Base-by-base conservation (phyloP, 2,329 filamentous ascomycete genomes). In the Pseudogymnoascus destructans region DNA sequence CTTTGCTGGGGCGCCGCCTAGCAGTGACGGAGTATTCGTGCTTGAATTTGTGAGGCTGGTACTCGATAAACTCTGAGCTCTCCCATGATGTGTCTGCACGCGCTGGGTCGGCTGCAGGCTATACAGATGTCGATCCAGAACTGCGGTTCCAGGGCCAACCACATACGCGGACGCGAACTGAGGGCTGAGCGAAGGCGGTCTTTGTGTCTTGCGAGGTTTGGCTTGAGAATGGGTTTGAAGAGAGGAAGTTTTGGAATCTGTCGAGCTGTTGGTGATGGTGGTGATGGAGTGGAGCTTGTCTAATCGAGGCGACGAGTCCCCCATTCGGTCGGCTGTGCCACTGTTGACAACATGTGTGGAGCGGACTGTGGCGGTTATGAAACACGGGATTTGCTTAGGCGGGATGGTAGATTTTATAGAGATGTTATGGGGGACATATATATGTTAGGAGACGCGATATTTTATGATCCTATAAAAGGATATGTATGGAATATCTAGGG, bases 271-370 rank as follows among this genome's bases (percentile, higher is more conserved):
- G 25, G 46, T 52, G 46, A 25, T 52, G 46, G 30, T 32, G 25
- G 46, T 52, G 46, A 27, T 52, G 25, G 46, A 52, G 46, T 52
- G 46, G 46, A 52, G 46, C 46, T 52, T 52, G 46, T 52, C 25
- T 52, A 52, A 19, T 52, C 10, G 46, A 52, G 46, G 46, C 25
- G 46, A 30, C 46, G 46, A 52, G 46, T 52, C 46, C 46, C 46
- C 46, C 46, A 52, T 52, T 52, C 46, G 46, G 46, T 52, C 46
- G 46, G 46, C 46, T 52, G 46, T 52, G 46, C 46, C 46, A 52
- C 46, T 32, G 46, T 52, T 52, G 46, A 52, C 46, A 52, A 52
- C 46, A 52, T 52, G 46, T 52, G 46, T 52, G 46, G 46, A 52
- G 25, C 46, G 46, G 25, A 30, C n/a, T 7, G 25, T 52, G 46